phyloP scores from a whole-genome alignment of 352 stramenopile genomes.

The Aphanomyces stellatus region DNA sequence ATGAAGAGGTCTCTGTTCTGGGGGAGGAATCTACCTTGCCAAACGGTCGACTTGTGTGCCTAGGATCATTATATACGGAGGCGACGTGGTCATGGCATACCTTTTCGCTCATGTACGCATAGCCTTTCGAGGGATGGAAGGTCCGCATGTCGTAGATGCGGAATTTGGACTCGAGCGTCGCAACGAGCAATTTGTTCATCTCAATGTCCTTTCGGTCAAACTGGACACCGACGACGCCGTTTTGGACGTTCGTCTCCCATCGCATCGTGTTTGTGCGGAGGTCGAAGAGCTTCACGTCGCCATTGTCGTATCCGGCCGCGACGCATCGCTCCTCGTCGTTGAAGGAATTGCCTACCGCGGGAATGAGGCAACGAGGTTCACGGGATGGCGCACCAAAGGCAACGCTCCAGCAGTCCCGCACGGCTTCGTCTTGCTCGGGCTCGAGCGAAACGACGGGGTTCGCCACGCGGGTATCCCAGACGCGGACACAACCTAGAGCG shows the following conservation, averaged over 20 bases:
- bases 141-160: constrained; percentile 92
- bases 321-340: constrained; percentile 91
- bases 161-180: constrained; percentile 95
- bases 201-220: constrained; percentile 96
- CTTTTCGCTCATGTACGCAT: constrained; percentile 86
- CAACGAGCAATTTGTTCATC: constrained; percentile 96
- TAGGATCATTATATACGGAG: not conserved
- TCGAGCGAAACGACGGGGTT: constrained; percentile 90
- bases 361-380: not conserved
- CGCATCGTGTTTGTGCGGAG: constrained; percentile 87
- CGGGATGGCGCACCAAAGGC: constrained; percentile 64
- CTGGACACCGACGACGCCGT: constrained; percentile 93
- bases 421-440: constrained; percentile 66
- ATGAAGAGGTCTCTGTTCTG: constrained; percentile 96
- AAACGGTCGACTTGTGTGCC: constrained; percentile 93
- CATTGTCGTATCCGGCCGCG: constrained; percentile 94
- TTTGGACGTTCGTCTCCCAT: constrained; percentile 95
- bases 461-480: constrained; percentile 92
- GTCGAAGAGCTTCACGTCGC: constrained; percentile 97
- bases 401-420: constrained; percentile 93
- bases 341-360: constrained; percentile 78
- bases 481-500: constrained; percentile 71
- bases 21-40: constrained; percentile 89
- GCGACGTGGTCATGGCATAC: constrained; percentile 33
- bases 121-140: constrained; percentile 86